phyloP scores from a whole-genome alignment of 345 rosid genomes.

The Aegle marmelos region DNA sequence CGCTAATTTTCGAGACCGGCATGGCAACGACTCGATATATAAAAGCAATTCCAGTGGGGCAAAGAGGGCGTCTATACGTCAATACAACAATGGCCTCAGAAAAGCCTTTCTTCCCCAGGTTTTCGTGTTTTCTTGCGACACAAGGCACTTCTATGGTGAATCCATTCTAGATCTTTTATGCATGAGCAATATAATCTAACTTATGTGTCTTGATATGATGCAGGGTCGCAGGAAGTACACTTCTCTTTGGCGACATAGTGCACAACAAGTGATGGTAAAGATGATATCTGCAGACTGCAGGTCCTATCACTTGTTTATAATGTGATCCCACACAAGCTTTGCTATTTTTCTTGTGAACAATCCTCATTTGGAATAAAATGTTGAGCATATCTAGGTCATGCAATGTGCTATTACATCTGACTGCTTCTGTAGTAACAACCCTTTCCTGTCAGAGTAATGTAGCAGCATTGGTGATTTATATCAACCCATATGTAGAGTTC shows the following conservation, averaged over 20 bases:
- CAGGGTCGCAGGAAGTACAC: slow-evolving; percentile 21
- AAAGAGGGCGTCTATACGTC: background rate
- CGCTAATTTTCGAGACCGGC: background rate
- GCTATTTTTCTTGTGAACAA: slow-evolving; percentile 23
- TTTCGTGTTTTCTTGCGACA: background rate
- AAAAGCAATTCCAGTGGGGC: slow-evolving; percentile 22
- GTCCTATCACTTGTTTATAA: slow-evolving; percentile 18
- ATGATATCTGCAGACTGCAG: slow-evolving; percentile 19
- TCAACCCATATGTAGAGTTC: slow-evolving; percentile 27
- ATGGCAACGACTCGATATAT: slow-evolving; percentile 23
- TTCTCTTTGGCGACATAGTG: slow-evolving; percentile 20
- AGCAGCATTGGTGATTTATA: slow-evolving; percentile 3
- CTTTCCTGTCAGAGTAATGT: background rate
- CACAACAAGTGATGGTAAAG: slow-evolving; percentile 15
- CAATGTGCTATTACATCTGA: slow-evolving; percentile 17
- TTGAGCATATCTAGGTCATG: slow-evolving; percentile 24
- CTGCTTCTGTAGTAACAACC: background rate
- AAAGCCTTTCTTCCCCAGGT: slow-evolving; percentile 26
- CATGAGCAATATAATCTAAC: too few species aligned
- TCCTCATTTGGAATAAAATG: slow-evolving; percentile 24
- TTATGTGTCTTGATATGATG: background rate
- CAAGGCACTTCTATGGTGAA: background rate
- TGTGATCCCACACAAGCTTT: slow-evolving; percentile 19
- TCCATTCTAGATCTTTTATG: background rate
- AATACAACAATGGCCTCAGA: slow-evolving; percentile 21